Conservation (phyloP, 495 filamentous ascomycete species). For the Friedmanniomyces simplex region DNA sequence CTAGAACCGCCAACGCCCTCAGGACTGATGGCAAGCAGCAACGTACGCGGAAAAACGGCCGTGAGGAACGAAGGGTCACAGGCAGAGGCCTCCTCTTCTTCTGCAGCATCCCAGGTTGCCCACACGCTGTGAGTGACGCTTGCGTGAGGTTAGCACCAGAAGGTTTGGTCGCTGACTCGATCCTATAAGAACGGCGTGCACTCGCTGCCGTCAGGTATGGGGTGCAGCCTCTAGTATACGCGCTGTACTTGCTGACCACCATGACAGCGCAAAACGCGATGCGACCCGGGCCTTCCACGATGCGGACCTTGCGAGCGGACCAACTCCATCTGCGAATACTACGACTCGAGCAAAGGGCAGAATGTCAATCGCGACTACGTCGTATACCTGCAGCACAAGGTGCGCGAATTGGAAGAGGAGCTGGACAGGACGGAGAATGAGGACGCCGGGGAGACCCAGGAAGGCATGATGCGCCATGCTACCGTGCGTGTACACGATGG, state of each 20-base stretch:
- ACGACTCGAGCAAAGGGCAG: constrained; percentile 66
- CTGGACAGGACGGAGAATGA: constrained; percentile 50
- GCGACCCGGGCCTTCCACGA: constrained; percentile 79
- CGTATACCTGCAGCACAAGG: constrained; percentile 71
- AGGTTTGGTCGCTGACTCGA: constrained; percentile 1
- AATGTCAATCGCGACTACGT: constrained; percentile 80
- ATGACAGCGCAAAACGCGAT: constrained; percentile 87
- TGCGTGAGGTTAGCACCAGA: not conserved
- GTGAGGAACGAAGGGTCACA: not conserved
- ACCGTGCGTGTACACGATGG: constrained; percentile 69
- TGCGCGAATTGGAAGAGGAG: constrained; percentile 66
- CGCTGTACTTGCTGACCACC: not conserved
- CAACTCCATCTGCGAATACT: constrained; percentile 84
- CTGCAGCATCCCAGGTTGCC: constrained; percentile 3
- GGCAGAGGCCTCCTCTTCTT: constrained; percentile 3
- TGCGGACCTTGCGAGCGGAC: constrained; percentile 89
- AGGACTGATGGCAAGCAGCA: not conserved
- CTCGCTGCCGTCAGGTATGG: constrained; percentile 16
- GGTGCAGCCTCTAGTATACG: not conserved
- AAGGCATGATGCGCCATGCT: constrained; percentile 73
- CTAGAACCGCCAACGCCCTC: not conserved
- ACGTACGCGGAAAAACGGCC: not conserved
- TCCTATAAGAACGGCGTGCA: constrained; percentile 11
- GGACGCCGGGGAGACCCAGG: constrained; percentile 55
- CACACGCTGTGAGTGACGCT: constrained; percentile 7